Conservation (phyloP, 371 early-diverging fungal species). For the Lichtheimia corymbifera region DNA sequence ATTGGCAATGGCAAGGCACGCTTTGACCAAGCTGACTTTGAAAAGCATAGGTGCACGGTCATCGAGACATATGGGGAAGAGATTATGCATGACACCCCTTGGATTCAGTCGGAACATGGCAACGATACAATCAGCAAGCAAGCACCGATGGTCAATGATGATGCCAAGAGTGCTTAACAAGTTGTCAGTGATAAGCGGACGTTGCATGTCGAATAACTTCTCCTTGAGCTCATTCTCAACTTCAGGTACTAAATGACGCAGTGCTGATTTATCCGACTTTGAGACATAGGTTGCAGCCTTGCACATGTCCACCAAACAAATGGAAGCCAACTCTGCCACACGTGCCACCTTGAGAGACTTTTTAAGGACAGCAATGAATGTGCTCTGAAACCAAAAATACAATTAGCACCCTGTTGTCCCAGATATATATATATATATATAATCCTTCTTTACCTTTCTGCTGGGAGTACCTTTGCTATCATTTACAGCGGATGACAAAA, state of each 20-base stretch:
- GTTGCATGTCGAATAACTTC: conserved; percentile 63
- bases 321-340: conserved; percentile 71
- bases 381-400: conserved; percentile 31
- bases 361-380: conserved; percentile 66
- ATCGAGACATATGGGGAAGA: conserved; percentile 66
- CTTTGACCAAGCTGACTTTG: conserved; percentile 69
- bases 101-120: conserved; percentile 70
- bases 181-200: conserved; percentile 58
- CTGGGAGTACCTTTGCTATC: background rate
- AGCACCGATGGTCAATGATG: conserved; percentile 24
- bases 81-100: conserved; percentile 51
- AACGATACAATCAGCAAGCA: conserved; percentile 70
- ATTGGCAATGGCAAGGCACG: conserved; percentile 66
- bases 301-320: conserved; percentile 81
- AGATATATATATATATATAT: conserved; percentile 1
- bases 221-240: conserved; percentile 76
- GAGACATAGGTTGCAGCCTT: conserved; percentile 74
- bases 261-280: conserved; percentile 61
- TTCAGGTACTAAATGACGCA: conserved; percentile 70
- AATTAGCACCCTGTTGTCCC: background rate
- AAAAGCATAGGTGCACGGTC: conserved; percentile 63
- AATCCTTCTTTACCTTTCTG: background rate
- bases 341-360: conserved; percentile 61
- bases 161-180: conserved; percentile 56
- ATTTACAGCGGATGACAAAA: conserved; percentile 26